phyloP scores from a whole-genome alignment of 1,284 basidiomycete genomes.

The Ceratorhiza oryzae-sativae region DNA sequence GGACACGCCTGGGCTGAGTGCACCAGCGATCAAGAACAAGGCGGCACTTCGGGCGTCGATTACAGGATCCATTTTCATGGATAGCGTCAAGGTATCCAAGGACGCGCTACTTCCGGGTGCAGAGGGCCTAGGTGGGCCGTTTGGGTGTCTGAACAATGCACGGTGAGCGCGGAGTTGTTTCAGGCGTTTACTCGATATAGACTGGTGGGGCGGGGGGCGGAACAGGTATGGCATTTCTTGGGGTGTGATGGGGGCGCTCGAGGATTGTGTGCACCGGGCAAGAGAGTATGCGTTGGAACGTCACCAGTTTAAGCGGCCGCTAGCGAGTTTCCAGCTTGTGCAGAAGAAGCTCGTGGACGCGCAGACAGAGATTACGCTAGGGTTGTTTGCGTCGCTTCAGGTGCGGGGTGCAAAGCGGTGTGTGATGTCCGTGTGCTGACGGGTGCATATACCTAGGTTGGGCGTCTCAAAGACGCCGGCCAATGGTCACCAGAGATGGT shows the following conservation, averaged over 20 bases:
- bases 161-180: constrained; percentile 53
- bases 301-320: constrained; percentile 86
- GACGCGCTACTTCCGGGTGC: constrained; percentile 79
- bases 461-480: constrained; percentile 85
- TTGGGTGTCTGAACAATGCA: constrained; percentile 91
- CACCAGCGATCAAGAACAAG: constrained; percentile 93
- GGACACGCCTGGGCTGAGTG: constrained; percentile 84
- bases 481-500: constrained; percentile 90
- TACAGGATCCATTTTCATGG: constrained; percentile 95
- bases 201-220: background rate
- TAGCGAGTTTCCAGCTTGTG: constrained; percentile 94
- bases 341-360: constrained; percentile 98
- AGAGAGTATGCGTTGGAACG: constrained; percentile 88
- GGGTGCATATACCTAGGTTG: constrained; percentile 65
- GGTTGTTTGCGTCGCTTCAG: constrained; percentile 77
- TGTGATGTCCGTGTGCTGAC: background rate
- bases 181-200: background rate
- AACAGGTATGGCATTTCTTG: constrained; percentile 85
- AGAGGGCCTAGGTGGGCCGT: constrained; percentile 80
- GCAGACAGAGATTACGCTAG: constrained; percentile 82
- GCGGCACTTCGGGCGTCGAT: constrained; percentile 86
- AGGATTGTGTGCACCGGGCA: constrained; percentile 85
- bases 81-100: constrained; percentile 74
- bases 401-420: background rate
- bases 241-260: constrained; percentile 94